Evolutionary conservation across 805 yeast species (phyloP).

Genomic region (Yarrowia sp.): DNA sequence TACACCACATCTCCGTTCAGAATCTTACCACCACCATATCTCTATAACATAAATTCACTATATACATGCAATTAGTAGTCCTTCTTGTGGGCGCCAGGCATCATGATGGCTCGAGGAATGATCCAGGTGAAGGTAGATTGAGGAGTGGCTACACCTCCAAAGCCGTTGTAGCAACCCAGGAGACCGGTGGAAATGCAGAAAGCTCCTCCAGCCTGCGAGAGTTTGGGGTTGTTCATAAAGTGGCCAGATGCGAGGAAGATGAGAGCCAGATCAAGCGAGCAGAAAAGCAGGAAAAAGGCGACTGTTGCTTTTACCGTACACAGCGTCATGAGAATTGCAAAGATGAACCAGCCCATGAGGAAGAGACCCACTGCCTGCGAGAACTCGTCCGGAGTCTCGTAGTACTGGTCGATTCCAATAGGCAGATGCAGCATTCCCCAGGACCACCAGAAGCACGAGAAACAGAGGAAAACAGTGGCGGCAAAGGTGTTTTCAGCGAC

Average conservation of each 20-base stretch:
- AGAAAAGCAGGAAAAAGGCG: constrained; percentile 55
- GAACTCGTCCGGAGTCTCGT: constrained; percentile 35
- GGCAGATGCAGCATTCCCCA: constrained; percentile 55
- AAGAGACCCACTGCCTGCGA: constrained; percentile 56
- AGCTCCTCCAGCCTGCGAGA: constrained; percentile 57
- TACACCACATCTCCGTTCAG: too few species aligned
- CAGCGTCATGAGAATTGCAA: constrained; percentile 51
- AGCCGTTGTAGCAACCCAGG: constrained; percentile 57
- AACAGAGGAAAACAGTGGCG: constrained; percentile 45
- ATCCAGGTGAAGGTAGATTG: constrained; percentile 41
- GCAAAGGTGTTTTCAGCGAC: constrained; percentile 64
- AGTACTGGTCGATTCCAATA: constrained; percentile 48
- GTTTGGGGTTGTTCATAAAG: constrained; percentile 42
- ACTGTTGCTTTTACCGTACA: constrained; percentile 63
- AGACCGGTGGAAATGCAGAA: constrained; percentile 54
- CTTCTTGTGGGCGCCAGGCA: constrained; percentile 22
- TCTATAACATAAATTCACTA: too few species aligned
- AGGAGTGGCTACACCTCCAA: constrained; percentile 54
- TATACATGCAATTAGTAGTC: constrained; percentile 14
- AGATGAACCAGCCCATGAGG: constrained; percentile 60
- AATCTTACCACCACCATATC: too few species aligned
- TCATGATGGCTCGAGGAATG: constrained; percentile 15
- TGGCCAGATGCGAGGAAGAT: constrained; percentile 52
- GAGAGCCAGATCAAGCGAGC: constrained; percentile 39
- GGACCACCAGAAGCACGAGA: constrained; percentile 64